phyloP scores from a whole-genome alignment of 2,329 filamentous ascomycete species.

The Pezicula rhizophila region DNA sequence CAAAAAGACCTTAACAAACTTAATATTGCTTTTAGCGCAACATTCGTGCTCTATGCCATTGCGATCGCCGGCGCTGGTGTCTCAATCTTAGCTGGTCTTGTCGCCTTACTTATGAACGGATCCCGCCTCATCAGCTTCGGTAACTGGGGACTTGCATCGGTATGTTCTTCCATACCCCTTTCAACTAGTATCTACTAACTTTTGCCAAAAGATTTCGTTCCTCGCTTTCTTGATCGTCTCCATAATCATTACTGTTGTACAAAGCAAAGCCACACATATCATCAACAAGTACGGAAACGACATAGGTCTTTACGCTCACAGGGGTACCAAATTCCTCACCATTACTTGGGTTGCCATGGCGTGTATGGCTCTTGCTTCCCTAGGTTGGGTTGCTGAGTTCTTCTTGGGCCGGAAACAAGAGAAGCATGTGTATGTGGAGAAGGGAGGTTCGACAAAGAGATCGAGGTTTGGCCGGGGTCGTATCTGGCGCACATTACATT shows the following conservation, averaged over 20 bases:
- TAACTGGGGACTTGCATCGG: constrained; percentile 41
- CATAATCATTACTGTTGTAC: constrained; percentile 63
- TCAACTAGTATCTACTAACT: constrained; percentile 28
- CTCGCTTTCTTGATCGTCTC: constrained; percentile 63
- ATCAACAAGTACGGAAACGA: constrained; percentile 34
- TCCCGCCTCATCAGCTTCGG: constrained; percentile 40
- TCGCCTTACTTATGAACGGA: constrained; percentile 35
- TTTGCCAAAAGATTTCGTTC: constrained; percentile 30
- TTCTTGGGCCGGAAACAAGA: constrained; percentile 17
- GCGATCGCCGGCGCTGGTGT: constrained; percentile 46
- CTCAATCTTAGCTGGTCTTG: constrained; percentile 38
- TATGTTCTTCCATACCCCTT: background rate
- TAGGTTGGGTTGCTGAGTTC: constrained; percentile 25
- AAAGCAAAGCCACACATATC: constrained; percentile 43
- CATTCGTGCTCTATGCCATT: constrained; percentile 54
- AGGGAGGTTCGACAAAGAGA: constrained; percentile 4
- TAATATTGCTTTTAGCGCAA: constrained; percentile 40
- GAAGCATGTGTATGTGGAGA: constrained; percentile 20
- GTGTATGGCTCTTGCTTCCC: constrained; percentile 31
- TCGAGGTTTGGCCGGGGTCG: background rate
- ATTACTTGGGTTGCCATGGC: constrained; percentile 54
- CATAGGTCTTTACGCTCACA: constrained; percentile 28
- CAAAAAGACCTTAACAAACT: constrained; percentile 46
- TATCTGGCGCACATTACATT: too few relatives aligned
- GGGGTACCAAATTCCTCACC: constrained; percentile 48